Conservation (phyloP, 2,329 filamentous ascomycete genomes). For the Mycogone perniciosa region DNA sequence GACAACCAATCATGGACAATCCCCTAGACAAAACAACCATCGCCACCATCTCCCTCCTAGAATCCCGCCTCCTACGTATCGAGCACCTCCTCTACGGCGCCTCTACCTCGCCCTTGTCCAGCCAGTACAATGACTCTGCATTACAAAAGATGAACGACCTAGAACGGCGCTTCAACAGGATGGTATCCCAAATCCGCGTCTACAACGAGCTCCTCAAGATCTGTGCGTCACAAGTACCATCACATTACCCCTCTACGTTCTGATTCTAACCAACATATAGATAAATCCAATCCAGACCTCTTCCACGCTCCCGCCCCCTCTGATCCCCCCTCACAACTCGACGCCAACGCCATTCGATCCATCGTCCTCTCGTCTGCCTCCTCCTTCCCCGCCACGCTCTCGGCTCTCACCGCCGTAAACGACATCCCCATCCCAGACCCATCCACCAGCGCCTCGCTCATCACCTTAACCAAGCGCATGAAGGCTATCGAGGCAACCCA, state of each 20-base stretch:
- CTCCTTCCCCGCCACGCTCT: constrained; percentile 49
- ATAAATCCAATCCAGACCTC: constrained; percentile 47
- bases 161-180: constrained; percentile 45
- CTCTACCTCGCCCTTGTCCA: constrained; percentile 23
- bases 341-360: constrained; percentile 44
- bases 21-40: constrained; percentile 47
- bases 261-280: constrained; percentile 25
- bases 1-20: constrained; percentile 23
- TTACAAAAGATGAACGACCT: constrained; percentile 42
- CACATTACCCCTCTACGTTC: background rate
- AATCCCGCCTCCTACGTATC: constrained; percentile 52
- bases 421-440: constrained; percentile 53
- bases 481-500: constrained; percentile 55
- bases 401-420: constrained; percentile 49
- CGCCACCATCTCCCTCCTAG: constrained; percentile 50
- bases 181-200: constrained; percentile 47
- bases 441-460: constrained; percentile 48
- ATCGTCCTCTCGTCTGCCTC: constrained; percentile 52
- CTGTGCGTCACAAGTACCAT: constrained; percentile 37
- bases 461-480: constrained; percentile 55
- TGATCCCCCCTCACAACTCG: constrained; percentile 46
- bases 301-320: constrained; percentile 43
- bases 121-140: constrained; percentile 34
- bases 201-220: constrained; percentile 56
- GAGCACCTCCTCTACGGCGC: constrained; percentile 54